A percentile compares a stretch with the other conserved stretches of the same genome.
phyloP scores from a whole-genome alignment of 352 stramenopile genomes.

The Globisporangium nunn region DNA sequence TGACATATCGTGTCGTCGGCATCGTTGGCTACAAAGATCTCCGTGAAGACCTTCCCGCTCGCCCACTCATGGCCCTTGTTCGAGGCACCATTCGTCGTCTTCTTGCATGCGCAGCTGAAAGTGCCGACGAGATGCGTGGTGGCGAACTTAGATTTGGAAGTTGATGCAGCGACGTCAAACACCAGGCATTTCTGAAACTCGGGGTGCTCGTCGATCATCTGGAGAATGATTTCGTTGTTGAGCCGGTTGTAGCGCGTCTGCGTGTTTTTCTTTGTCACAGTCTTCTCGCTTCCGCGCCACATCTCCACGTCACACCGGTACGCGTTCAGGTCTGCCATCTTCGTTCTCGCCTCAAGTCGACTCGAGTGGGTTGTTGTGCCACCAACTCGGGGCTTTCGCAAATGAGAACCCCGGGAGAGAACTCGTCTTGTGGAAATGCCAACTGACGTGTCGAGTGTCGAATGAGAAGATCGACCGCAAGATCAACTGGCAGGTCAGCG shows the following conservation, averaged over 20 bases:
- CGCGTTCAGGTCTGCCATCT: conserved; percentile 1
- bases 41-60: conserved; percentile 18
- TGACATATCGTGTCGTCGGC: not conserved
- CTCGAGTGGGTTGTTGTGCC: too few species aligned
- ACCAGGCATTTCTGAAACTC: conserved; percentile 1
- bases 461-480: too few species aligned
- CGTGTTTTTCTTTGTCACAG: not conserved
- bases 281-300: conserved; percentile 1
- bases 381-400: too few species aligned
- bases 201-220: not conserved
- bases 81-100: not conserved
- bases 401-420: too few species aligned
- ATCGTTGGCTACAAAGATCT: conserved; percentile 13
- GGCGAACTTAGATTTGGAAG: not conserved
- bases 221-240: conserved; percentile 1
- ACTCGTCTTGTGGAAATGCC: too few species aligned
- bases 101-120: conserved; percentile 2
- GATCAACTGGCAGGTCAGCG: too few species aligned
- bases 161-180: not conserved
- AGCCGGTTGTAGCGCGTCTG: conserved; percentile 7
- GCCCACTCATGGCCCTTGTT: conserved; percentile 2
- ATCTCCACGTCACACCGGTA: not conserved
- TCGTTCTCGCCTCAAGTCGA: not conserved
- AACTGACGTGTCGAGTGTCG: too few species aligned
- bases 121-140: conserved; percentile 1